Evolutionary conservation across 768 basidiomycete genomes (phyloP), one percentile per base, ranked within the genome.

Genomic region (Termitomyces sp.): DNA sequence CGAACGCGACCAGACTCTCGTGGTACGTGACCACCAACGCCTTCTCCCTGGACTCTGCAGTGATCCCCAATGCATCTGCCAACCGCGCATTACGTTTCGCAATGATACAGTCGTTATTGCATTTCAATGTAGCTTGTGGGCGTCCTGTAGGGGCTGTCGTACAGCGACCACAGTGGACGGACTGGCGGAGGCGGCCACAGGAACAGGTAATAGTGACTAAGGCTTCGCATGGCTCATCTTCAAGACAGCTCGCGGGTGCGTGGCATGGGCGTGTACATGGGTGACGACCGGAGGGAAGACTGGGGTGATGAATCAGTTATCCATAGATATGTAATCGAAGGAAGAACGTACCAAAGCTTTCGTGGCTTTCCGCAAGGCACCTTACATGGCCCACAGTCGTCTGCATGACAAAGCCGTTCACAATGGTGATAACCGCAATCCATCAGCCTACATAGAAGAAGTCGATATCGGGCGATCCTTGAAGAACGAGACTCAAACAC

Each of bases 41-140:
- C 63, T 74, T 73, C 51, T 78, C 81, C 18, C 78, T 75, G 7
- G 71, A 74, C 48, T 86, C 81, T 16, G 82, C 73, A 42, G 76
- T 88, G 68, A 98, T 96, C 0, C 96, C 95, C 5, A 99, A 75
- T 1, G 97, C 97, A 42, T 95, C 94, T 0, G 97, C 97, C 8
- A 99, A 75, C 39, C 86, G 78, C 0, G 89, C 92, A 66, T 97
- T 98, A 12, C 97, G 84, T 70, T 96, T 91, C 48, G 89, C 91
- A 54, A 94, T 79, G 40, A 78, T 79, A 66, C 97, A 99, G 48
- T 96, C 93, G 49, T 84, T 88, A 16, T 86, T 85, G 69, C 97
- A 99, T 65, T 90, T 90, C 9, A 65, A 76, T 65, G 62, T 76
- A 67, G 65, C 33, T 36, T 68, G 73, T 36, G 72, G 66, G 44